Evolutionary conservation across 1,284 basidiomycete genomes (phyloP), one percentile per base, ranked within the genome.

Genomic region (Sanghuangporus sanghuang): DNA sequence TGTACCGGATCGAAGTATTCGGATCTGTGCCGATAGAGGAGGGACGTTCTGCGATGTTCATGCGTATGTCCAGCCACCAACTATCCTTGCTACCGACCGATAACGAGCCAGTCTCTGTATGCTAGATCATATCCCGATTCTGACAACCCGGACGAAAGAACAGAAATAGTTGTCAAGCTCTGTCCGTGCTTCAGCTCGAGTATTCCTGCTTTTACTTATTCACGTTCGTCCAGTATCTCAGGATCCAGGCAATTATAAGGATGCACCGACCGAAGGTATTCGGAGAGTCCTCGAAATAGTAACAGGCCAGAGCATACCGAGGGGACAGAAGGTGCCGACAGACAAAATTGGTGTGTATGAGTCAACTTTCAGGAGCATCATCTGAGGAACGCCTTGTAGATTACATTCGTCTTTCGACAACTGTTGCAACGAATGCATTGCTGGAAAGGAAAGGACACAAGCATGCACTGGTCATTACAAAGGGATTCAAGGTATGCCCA

Each of bases 191-290:
- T 35, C 14, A 11, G 12, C 59, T 8, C n/a, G 44, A 23, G 49
- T 55, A 57, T 3, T 53, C 23, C 57, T 56, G 23, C 50, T 57
- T 44, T n/a, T n/a, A 40, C 1, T 52, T 6, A 53, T 32, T 32
- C 23, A 6, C 48, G 27, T 42, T 36, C 40, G 39, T 8, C 16
- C 70, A 93, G 91, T 96, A 52, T 95, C 93, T 0, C 90, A 93
- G 73, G 93, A 93, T 75, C 86, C 89, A 0, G 78, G 77, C 27
- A 96, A 97, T 73, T 99, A 99, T 75, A 75, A 78, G 4, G 96
- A 98, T 77, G 96, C 96, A 0, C 96, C 96, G 0, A 96, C 93
- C 0, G 95, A 96, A 75, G 96, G 95, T 0, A 94, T 98, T 64
- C 81, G 96, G 6, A 84, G 96, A n/a, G 85, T 98, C 2, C 77